Evolutionary conservation across 2,329 filamentous ascomycete genomes (phyloP).

Genomic region (Penicillium palitans): DNA sequence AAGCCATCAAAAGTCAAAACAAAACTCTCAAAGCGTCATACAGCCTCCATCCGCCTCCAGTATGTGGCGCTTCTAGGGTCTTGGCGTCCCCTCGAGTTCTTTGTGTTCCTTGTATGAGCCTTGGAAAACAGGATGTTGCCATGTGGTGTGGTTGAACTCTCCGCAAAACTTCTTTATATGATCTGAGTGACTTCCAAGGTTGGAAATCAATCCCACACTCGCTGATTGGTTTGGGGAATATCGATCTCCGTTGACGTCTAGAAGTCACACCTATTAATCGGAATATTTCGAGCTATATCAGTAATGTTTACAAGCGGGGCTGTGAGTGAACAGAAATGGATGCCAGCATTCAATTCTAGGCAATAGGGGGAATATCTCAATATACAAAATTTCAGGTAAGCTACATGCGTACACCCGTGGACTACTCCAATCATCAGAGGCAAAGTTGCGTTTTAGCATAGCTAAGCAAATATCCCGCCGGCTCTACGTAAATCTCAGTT

Average conservation of each 20-base stretch:
- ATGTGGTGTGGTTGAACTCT: not conserved
- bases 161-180: not conserved
- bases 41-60: not conserved
- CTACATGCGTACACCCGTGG: not conserved
- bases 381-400: too few species aligned
- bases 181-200: not conserved
- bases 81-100: conserved; percentile 7
- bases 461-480: not conserved
- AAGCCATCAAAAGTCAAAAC: not conserved
- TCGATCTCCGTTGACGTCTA: too few species aligned
- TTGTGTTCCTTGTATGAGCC: not conserved
- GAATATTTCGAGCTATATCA: not conserved
- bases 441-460: not conserved
- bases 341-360: not conserved
- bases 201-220: not conserved
- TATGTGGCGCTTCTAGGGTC: not conserved
- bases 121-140: not conserved
- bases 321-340: not conserved
- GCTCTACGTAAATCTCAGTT: not conserved
- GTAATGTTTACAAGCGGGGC: not conserved
- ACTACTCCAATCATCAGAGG: not conserved
- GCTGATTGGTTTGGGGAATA: not conserved
- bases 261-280: not conserved
- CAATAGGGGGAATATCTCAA: not conserved
- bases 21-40: not conserved